Percentiles rank a stretch among this genome's conserved stretches.
These are phyloP conservation scores for Anacardium occidentale DNA, from an alignment of 345 rosid genomes.

Conservation along the genomic window DNA sequence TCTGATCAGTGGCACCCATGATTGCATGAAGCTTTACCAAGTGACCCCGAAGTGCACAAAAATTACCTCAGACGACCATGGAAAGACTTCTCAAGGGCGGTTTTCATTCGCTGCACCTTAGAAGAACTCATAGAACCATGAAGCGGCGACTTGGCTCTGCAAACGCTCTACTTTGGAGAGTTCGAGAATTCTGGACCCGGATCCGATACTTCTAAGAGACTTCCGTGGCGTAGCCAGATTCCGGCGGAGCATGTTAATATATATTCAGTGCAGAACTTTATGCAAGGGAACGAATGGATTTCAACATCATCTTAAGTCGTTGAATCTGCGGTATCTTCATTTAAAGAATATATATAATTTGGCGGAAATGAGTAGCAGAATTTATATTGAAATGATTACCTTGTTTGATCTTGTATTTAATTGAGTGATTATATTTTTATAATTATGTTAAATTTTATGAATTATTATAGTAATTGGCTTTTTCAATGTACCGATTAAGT, in stretches of 20 bases:
- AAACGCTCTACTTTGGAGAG: constrained; percentile 88
- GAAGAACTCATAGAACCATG: constrained; percentile 62
- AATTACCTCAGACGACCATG: constrained; percentile 77
- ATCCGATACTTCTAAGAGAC: constrained; percentile 48
- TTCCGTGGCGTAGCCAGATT: constrained; percentile 7
- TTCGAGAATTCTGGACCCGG: constrained; percentile 66
- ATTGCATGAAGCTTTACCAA: constrained; percentile 59
- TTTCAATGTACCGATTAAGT: too few relatives aligned
- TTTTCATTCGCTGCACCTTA: constrained; percentile 54
- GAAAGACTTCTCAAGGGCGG: constrained; percentile 35
- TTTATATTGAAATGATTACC: too few relatives aligned
- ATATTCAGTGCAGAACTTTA: constrained; percentile 73
- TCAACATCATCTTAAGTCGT: constrained; percentile 8
- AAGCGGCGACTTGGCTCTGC: constrained; percentile 60
- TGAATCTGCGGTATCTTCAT: too few relatives aligned
- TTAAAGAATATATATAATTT: too few relatives aligned
- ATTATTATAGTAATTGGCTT: too few relatives aligned
- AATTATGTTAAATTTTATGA: too few relatives aligned
- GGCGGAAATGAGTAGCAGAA: too few relatives aligned
- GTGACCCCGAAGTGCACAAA: constrained; percentile 61
- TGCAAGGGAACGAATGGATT: constrained; percentile 83
- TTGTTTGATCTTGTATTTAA: too few relatives aligned
- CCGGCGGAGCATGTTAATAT: constrained; percentile 47
- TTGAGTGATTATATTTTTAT: too few relatives aligned
- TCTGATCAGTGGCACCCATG: constrained; percentile 68